Base-by-base conservation (phyloP, 129 eudicot species). In the Centaurea solstitialis region DNA sequence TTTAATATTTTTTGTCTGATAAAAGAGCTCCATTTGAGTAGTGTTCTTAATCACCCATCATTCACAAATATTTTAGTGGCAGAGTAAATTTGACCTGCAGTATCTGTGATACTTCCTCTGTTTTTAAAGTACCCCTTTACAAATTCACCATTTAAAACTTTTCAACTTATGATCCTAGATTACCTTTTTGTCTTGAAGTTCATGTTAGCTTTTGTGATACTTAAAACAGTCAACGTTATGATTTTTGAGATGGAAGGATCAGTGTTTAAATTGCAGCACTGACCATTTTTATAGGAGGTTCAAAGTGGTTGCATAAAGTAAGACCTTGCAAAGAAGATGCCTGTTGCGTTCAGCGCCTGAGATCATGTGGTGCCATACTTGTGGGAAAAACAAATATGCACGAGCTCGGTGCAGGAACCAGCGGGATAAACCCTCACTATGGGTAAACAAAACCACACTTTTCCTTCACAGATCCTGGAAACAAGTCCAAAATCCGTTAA, bases 331-430 rank as follows among this genome's bases (percentile, higher is more conserved):
- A 66, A 68, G 87, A 88, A 59, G 99, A 96, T 79, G 98, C 99
- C 6, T 83, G 78, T 75, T 96, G 99, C 81, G 98, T 93, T 68
- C 68, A 81, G 59, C 83, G 90, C n/a, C 87, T 96, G 68, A 83
- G 97, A 61, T 83, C 80, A 68, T 96, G 99, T 76, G 99, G 99
- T 24, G 97, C 98, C 79, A 82, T 93, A 76, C 87, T 96, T 45
- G 89, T 96, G 21, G 99, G 99, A 26, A 96, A 96, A 77, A 96
- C 99, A 57, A 96, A 96, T 70, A 96, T 96, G 98, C 99, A 96
- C n/a, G 99, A 96, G 82, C 96, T 96, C n/a, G 99, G 99, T 35
- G 97, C 98, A 41, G 99, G 99, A 84, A 83, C 89, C 18, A 93
- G 98, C 83, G 99, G 99, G 50, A 93, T 96, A 80, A 96, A 96